A percentile compares a stretch with the other conserved stretches of the same genome.
Evolutionary conservation across 257 asterid genomes (phyloP).

Genomic region (Capsicum baccatum): DNA sequence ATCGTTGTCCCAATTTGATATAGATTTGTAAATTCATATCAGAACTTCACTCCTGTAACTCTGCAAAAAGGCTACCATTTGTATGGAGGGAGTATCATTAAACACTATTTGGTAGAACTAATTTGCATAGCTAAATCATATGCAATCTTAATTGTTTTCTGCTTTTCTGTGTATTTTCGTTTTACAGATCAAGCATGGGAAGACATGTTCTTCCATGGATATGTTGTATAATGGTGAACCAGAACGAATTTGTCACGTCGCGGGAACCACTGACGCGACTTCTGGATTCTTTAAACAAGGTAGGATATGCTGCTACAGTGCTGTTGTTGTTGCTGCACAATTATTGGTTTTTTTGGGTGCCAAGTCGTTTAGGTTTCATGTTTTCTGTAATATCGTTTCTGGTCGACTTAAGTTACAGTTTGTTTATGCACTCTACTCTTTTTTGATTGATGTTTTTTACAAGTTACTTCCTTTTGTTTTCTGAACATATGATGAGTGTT

Average conservation of each 20-base stretch:
- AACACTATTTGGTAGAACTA: background rate
- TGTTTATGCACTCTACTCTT: background rate
- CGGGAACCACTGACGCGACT: conserved; percentile 57
- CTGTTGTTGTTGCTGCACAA: background rate
- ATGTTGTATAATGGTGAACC: conserved; percentile 65
- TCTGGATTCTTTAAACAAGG: conserved; percentile 80
- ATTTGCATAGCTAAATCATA: background rate
- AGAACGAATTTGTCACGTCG: conserved; percentile 58
- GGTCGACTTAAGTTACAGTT: background rate
- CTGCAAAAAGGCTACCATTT: background rate
- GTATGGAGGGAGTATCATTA: background rate
- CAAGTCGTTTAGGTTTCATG: background rate
- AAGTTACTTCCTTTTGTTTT: background rate
- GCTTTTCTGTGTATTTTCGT: conserved; percentile 15
- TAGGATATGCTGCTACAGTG: conserved; percentile 33
- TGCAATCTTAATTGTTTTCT: conserved; percentile 19
- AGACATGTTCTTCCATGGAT: conserved; percentile 85
- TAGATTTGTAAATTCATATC: background rate
- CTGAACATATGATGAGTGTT: background rate
- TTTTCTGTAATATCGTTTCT: background rate
- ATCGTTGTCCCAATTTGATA: background rate
- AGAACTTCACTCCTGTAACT: background rate
- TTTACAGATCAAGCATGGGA: conserved; percentile 56
- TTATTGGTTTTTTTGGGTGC: background rate
- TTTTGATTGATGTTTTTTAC: background rate